Percentiles rank a stretch among this genome's conserved stretches.
Conservation (phyloP, 148 eudicot genomes). For the Oxyria digyna region DNA sequence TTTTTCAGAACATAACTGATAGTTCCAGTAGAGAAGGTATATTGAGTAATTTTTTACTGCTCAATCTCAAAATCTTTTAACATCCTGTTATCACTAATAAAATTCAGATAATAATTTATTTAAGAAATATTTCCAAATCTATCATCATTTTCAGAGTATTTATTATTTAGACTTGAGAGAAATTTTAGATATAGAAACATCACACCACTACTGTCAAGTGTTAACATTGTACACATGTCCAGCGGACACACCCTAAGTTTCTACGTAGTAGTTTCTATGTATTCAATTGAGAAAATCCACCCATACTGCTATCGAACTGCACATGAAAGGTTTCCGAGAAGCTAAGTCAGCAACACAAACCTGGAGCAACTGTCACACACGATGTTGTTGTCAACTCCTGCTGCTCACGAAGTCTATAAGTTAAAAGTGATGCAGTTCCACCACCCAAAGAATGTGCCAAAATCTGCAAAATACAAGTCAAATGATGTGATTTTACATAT, state of each 20-base stretch:
- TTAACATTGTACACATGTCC: neutral
- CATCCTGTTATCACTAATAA: neutral
- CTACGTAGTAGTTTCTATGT: no score
- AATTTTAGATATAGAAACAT: no score
- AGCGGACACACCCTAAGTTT: neutral
- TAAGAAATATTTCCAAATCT: neutral
- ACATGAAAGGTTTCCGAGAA: neutral
- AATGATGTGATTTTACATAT: neutral
- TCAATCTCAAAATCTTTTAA: neutral
- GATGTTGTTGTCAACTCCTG: conserved; percentile 51
- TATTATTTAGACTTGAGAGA: neutral
- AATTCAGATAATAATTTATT: neutral
- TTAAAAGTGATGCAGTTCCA: conserved; percentile 68
- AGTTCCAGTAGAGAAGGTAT: neutral
- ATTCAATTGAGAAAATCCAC: neutral
- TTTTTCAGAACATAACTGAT: neutral
- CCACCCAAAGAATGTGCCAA: conserved; percentile 82
- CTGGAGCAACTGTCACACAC: conserved; percentile 85
- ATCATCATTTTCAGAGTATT: neutral
- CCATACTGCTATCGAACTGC: neutral
- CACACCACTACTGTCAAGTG: neutral
- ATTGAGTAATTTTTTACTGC: neutral
- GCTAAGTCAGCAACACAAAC: conserved; percentile 19
- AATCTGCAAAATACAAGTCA: conserved; percentile 30
- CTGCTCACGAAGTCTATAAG: conserved; percentile 62